phyloP scores from a whole-genome alignment of 2,329 filamentous ascomycete genomes.

The Zalaria obscura region DNA sequence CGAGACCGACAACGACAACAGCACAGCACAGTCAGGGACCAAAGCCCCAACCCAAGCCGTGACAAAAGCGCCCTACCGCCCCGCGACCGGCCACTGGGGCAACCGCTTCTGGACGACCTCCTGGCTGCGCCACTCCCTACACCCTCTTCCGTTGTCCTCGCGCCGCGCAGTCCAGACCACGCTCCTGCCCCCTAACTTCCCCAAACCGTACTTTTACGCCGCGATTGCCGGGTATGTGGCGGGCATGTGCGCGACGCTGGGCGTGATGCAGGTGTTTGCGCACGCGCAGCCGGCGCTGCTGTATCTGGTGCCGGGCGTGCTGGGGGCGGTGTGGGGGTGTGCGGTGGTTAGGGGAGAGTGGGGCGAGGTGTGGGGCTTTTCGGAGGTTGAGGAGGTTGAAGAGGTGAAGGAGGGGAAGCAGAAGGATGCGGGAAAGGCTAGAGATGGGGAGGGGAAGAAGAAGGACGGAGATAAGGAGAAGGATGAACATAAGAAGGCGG shows the following conservation, averaged over 20 bases:
- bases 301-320: conserved; percentile 79
- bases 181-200: conserved; percentile 38
- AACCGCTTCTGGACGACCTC: conserved; percentile 62
- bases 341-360: conserved; percentile 59
- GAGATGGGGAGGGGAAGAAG: conserved; percentile 1
- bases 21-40: conserved; percentile 8
- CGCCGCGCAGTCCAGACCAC: neutral
- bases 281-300: conserved; percentile 82
- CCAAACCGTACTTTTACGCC: conserved; percentile 75
- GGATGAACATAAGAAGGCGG: conserved; percentile 12
- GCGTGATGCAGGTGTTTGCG: conserved; percentile 61
- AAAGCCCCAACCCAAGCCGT: conserved; percentile 3
- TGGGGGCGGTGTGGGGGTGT: conserved; percentile 61
- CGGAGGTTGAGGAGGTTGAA: conserved; percentile 41
- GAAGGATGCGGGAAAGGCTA: conserved; percentile 5
- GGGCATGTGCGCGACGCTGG: conserved; percentile 64
- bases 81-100: conserved; percentile 60
- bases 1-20: conserved; percentile 15
- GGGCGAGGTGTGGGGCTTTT: conserved; percentile 65
- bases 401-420: conserved; percentile 9
- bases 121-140: conserved; percentile 3
- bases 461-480: conserved; percentile 4
- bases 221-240: conserved; percentile 61
- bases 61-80: conserved; percentile 26
- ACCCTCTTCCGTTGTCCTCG: neutral